phyloP scores from a whole-genome alignment of 768 basidiomycete genomes.

The Suillus occidentalis region DNA sequence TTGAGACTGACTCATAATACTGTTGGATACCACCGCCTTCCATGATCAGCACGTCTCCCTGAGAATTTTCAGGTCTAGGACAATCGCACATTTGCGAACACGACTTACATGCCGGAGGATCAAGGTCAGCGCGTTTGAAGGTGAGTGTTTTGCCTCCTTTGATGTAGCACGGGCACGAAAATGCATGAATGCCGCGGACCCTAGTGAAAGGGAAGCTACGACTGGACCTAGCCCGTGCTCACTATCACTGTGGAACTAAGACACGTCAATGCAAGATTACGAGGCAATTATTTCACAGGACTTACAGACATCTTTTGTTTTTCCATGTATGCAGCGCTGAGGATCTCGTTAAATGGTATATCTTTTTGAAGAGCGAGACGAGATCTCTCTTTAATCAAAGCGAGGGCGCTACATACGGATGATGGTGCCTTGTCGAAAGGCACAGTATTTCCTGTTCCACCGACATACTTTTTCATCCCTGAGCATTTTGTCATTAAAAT shows the following conservation, averaged over 20 bases:
- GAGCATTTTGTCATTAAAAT: conserved; percentile 12
- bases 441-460: conserved; percentile 71
- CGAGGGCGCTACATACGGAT: conserved; percentile 58
- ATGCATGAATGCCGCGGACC: conserved; percentile 77
- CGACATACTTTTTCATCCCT: conserved; percentile 58
- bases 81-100: not conserved
- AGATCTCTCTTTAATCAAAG: conserved; percentile 59
- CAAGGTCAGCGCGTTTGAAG: conserved; percentile 47
- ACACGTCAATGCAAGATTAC: conserved; percentile 13
- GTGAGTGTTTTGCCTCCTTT: conserved; percentile 29
- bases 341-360: conserved; percentile 69
- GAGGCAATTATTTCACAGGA: conserved; percentile 6
- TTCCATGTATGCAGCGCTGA: conserved; percentile 85
- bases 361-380: conserved; percentile 40
- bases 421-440: conserved; percentile 58
- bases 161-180: conserved; percentile 55
- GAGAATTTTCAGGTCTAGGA: conserved; percentile 10
- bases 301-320: conserved; percentile 80
- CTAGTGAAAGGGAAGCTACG: conserved; percentile 76
- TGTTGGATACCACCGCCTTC: conserved; percentile 67
- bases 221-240: conserved; percentile 71
- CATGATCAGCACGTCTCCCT: conserved; percentile 83
- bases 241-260: conserved; percentile 77
- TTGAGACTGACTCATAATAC: conserved; percentile 60
- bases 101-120: conserved; percentile 63